Base-by-base conservation (phyloP, 371 early-diverging fungal genomes). In the Mortierella sp. region DNA sequence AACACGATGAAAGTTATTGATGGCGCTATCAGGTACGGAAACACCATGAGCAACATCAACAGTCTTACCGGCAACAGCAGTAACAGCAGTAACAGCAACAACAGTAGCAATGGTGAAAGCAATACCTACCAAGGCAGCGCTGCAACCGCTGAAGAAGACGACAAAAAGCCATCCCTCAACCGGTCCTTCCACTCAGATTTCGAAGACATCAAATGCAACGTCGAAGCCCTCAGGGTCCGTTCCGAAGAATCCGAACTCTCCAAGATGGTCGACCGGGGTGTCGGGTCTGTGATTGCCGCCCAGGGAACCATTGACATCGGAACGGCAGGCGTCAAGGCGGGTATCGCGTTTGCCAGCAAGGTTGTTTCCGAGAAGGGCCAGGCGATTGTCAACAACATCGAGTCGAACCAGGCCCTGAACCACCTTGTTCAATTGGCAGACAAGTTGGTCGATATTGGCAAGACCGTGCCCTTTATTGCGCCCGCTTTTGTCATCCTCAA, bases 401-500 rank as follows among this genome's bases (percentile, higher is more conserved):
- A 80, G 58, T 71, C 75, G 18, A 83, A 81, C 44, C 81, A 87
- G 5, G 80, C 71, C 18, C 41, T 88, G 38, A 82, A 35, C 49
- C 74, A 88, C 14, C 80, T 86, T 14, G 68, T 88, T 10, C 87
- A 87, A 29, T 16, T 88, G 46, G 89, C 88, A 0, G 88, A 88
- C 48, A 88, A 88, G 54, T 73, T 87, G 4, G 88, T 86, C 18
- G 89, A 88, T 56, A 41, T 91, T 51, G 91, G 91, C 78, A 88
- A 89, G 77, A 35, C 79, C 1, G 76, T 89, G 5, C 91, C 91
- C 3, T 90, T 90, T 56, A 86, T 91, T 44, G 88, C 90, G 0
- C 91, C 91, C 1, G 88, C 89, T 58, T 91, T 89, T 82, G 78
- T 88, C 27, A 77, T 88, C 29, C 71, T 88, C 43, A 86, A 87